Evolutionary conservation across 2,329 filamentous ascomycete species (phyloP), one percentile per base, ranked within the genome.

Genomic region (Fusarium chaquense): DNA sequence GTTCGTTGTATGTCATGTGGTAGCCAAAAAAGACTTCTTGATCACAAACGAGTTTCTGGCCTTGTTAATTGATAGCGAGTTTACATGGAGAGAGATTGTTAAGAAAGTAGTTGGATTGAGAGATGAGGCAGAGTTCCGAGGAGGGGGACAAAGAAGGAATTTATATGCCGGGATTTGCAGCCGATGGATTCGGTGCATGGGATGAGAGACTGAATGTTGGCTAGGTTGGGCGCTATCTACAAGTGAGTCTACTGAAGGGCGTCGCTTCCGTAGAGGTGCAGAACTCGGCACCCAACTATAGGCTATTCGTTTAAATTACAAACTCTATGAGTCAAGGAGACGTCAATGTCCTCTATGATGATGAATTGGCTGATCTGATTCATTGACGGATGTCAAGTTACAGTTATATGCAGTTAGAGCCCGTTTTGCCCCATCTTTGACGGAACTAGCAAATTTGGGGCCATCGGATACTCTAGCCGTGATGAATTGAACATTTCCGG

Each of bases 131-230:
- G 16, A 7, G 33, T 28, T 35, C 44, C 24, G 28, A 32, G 24
- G 28, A 28, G 18, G 22, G n/a, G 38, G 38, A 40, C 36, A 57
- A 41, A 16, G 35, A 16, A 36, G 6, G 49, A 54, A 60, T 68
- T 68, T 68, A 71, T 54, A 28, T 61, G 44, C 26, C 62, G 62
- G 62, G 50, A 66, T 22, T 33, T 9, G 18, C 28, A 66, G 65
- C 62, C 62, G 62, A 54, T 52, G 33, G 24, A 41, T n/a, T 46
- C 44, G n/a, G 30, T 33, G 65, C 20, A 36, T 44, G 16, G 20
- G 13, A 22, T 22, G 38, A 43, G 13, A 24, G 24, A 32, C 24
- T 28, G 18, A 18, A 35, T 50, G 47, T 20, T 28, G 53, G 36
- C 22, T 55, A 41, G 54, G 51, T 46, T 46, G 58, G 62, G 53